Evolutionary conservation across 2,329 filamentous ascomycete genomes (phyloP).

Genomic region (Diplodia mutila): DNA sequence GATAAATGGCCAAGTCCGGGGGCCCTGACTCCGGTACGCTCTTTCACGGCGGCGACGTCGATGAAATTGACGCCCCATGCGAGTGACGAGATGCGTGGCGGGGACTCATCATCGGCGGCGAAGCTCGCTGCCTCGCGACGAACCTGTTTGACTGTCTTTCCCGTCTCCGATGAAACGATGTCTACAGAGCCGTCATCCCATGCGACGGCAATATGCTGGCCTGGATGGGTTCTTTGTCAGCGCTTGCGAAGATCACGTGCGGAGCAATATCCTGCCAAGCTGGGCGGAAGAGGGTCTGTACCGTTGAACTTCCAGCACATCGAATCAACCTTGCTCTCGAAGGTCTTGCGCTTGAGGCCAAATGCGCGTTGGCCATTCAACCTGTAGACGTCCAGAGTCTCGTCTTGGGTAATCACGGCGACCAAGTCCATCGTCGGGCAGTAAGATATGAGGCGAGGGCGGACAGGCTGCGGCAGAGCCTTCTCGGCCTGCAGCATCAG

Average conservation of each 20-base stretch:
- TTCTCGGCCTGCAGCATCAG: conserved; percentile 47
- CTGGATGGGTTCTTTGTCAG: conserved; percentile 44
- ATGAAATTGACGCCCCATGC: conserved; percentile 62
- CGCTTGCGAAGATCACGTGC: conserved; percentile 1
- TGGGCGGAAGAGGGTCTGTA: conserved; percentile 21
- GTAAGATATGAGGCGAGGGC: conserved; percentile 66
- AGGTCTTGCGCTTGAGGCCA: conserved; percentile 49
- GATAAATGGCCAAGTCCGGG: conserved; percentile 20
- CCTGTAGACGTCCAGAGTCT: conserved; percentile 75
- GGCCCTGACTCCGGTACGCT: conserved; percentile 39
- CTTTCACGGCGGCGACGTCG: conserved; percentile 50
- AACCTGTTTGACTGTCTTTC: conserved; percentile 64
- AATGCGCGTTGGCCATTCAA: conserved; percentile 75
- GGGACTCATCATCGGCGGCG: conserved; percentile 13
- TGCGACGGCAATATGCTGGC: conserved; percentile 77
- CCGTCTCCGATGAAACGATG: conserved; percentile 77
- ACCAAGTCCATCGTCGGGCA: conserved; percentile 85
- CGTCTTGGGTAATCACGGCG: conserved; percentile 70
- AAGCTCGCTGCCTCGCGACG: conserved; percentile 4
- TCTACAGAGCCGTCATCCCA: conserved; percentile 82
- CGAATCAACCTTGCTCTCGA: conserved; percentile 39
- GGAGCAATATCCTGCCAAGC: neutral
- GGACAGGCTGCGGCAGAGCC: conserved; percentile 52
- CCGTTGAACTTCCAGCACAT: conserved; percentile 54
- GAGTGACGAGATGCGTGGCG: conserved; percentile 49